A percentile compares a stretch with the other conserved stretches of the same genome.
phyloP scores from a whole-genome alignment of 2,329 filamentous ascomycete genomes.

The Monilinia fructicola region DNA sequence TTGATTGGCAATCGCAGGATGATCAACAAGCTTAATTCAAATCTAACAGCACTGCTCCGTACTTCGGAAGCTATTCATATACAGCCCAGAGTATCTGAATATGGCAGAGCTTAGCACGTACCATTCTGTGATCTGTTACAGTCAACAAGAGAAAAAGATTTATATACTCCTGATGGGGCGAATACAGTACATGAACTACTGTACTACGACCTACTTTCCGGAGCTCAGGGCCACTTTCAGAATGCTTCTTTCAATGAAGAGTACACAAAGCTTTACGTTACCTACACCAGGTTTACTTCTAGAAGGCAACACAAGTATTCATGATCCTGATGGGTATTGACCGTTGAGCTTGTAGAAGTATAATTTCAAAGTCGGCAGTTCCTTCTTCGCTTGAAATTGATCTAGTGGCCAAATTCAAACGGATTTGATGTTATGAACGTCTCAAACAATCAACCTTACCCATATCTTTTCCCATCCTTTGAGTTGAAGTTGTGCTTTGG shows the following conservation, averaged over 20 bases:
- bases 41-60: not conserved
- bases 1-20: not conserved
- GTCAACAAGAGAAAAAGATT: too few relatives aligned
- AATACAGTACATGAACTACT: not conserved
- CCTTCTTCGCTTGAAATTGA: not conserved
- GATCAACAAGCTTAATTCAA: constrained; percentile 8
- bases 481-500: constrained; percentile 16
- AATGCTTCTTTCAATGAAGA: not conserved
- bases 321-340: not conserved
- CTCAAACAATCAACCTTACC: constrained; percentile 4
- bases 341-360: not conserved
- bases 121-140: too few relatives aligned
- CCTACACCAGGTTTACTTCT: not conserved
- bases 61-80: not conserved
- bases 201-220: not conserved
- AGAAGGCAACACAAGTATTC: too few relatives aligned
- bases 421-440: not conserved
- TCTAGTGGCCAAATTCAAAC: constrained; percentile 20
- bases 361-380: not conserved
- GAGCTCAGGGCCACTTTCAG: not conserved
- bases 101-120: too few relatives aligned
- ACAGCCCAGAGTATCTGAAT: too few relatives aligned
- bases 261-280: not conserved
- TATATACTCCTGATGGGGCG: too few relatives aligned
- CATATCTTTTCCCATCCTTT: not conserved